Evolutionary conservation across 1,284 basidiomycete genomes (phyloP).

Genomic region (Vanrija sp.): DNA sequence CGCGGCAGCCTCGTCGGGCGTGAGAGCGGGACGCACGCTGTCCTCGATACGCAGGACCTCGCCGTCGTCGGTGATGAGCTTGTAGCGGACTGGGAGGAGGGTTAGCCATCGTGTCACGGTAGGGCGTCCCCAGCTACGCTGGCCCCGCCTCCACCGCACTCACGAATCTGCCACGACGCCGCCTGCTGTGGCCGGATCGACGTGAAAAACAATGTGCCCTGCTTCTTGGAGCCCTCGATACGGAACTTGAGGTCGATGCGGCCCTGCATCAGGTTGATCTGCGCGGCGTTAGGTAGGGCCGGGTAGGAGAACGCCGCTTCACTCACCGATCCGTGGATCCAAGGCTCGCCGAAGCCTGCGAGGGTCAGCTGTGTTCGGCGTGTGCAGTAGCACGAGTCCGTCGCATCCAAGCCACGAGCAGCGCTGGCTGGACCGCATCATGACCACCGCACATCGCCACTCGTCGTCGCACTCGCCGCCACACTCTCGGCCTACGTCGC

Average conservation of each 20-base stretch:
- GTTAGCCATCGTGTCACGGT: slow-evolving; percentile 5
- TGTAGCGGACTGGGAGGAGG: slow-evolving; percentile 42
- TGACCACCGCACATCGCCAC: too few relatives aligned
- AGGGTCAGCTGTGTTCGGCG: slow-evolving; percentile 5
- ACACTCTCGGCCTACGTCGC: too few relatives aligned
- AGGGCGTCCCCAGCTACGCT: too few relatives aligned
- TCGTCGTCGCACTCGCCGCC: too few relatives aligned
- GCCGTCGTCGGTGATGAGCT: slow-evolving; percentile 46
- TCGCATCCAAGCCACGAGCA: not conserved
- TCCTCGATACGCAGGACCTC: slow-evolving; percentile 41
- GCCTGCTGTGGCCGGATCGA: slow-evolving; percentile 46
- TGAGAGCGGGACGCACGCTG: slow-evolving; percentile 7
- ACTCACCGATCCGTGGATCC: slow-evolving; percentile 47
- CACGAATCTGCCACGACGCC: slow-evolving; percentile 46
- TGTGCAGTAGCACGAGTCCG: not conserved
- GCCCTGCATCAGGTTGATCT: slow-evolving; percentile 50
- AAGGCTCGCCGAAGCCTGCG: slow-evolving; percentile 46
- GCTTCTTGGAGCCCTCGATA: slow-evolving; percentile 39
- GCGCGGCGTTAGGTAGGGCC: not conserved
- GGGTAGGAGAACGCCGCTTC: not conserved
- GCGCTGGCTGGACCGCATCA: too few relatives aligned
- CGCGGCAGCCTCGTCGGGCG: not conserved
- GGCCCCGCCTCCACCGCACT: slow-evolving; percentile 10
- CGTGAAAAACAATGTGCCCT: slow-evolving; percentile 49
- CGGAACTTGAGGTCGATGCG: slow-evolving; percentile 48